Evolutionary conservation across 495 filamentous ascomycete species (phyloP).

Genomic region (Chaetomium tenue): DNA sequence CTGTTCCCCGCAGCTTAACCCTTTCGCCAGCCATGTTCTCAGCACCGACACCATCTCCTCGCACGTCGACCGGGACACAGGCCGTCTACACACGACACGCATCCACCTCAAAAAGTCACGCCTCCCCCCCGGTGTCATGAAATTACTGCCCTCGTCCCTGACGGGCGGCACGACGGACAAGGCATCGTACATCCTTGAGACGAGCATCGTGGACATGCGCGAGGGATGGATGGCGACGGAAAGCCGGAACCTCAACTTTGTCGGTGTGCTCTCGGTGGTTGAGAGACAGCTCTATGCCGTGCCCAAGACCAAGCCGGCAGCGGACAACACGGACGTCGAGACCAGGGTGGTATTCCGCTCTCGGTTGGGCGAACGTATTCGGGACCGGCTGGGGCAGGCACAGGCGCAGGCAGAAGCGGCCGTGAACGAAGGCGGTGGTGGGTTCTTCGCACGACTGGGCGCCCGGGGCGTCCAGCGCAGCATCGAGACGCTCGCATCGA

Average conservation of each 20-base stretch:
- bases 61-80: conserved; percentile 72
- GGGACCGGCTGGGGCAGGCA: conserved; percentile 46
- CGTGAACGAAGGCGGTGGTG: conserved; percentile 28
- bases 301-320: conserved; percentile 41
- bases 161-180: conserved; percentile 70
- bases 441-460: conserved; percentile 59
- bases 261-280: conserved; percentile 85
- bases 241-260: conserved; percentile 83
- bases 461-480: conserved; percentile 78
- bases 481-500: conserved; percentile 85
- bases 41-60: conserved; percentile 93
- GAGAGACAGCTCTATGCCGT: conserved; percentile 77
- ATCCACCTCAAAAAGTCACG: conserved; percentile 94
- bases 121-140: conserved; percentile 76
- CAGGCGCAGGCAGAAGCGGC: conserved; percentile 25
- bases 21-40: conserved; percentile 90
- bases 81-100: conserved; percentile 81
- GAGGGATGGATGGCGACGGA: conserved; percentile 88
- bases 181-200: conserved; percentile 88
- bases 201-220: conserved; percentile 79
- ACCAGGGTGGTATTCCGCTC: conserved; percentile 85
- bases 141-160: conserved; percentile 69
- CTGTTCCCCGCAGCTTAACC: conserved; percentile 70
- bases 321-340: conserved; percentile 66
- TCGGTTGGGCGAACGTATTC: conserved; percentile 69